Percentiles rank a stretch among this genome's conserved stretches.
Evolutionary conservation across 1,139 yeast species (phyloP).

Genomic region (Candida glucosophila): DNA sequence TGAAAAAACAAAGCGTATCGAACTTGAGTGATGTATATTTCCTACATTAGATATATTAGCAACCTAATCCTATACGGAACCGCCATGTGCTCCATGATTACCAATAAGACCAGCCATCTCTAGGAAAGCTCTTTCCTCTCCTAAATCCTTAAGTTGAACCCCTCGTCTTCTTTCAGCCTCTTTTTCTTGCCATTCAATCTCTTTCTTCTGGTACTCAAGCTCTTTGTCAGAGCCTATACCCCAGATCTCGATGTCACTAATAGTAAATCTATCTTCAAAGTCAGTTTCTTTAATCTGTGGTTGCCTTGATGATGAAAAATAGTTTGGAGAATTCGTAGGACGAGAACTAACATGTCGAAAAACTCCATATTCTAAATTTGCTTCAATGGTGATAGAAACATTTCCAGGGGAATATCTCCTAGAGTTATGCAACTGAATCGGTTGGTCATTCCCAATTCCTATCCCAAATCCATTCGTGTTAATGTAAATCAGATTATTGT

Average conservation of each 20-base stretch:
- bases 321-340: conserved; percentile 15
- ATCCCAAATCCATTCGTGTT: conserved; percentile 68
- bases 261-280: conserved; percentile 64
- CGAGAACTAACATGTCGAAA: conserved; percentile 53
- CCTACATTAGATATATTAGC: neutral
- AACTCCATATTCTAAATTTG: conserved; percentile 69
- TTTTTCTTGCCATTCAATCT: conserved; percentile 88
- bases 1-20: conserved; percentile 1
- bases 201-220: conserved; percentile 62
- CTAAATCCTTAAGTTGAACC: conserved; percentile 55
- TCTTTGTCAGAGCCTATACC: conserved; percentile 80
- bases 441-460: conserved; percentile 71
- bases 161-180: conserved; percentile 75
- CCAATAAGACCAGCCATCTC: conserved; percentile 92
- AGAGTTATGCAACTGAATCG: conserved; percentile 37
- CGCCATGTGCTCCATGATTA: conserved; percentile 55
- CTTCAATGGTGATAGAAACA: conserved; percentile 71
- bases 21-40: too few relatives aligned
- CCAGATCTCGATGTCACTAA: conserved; percentile 82
- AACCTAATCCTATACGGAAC: conserved; percentile 13
- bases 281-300: conserved; percentile 16
- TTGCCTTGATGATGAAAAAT: conserved; percentile 20
- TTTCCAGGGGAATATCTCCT: conserved; percentile 48
- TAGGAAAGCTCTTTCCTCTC: conserved; percentile 77
- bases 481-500: conserved; percentile 44